These are phyloP conservation scores for Cubamyces sp. DNA, from an alignment of 768 basidiomycete species.

Conservation along the genomic window DNA sequence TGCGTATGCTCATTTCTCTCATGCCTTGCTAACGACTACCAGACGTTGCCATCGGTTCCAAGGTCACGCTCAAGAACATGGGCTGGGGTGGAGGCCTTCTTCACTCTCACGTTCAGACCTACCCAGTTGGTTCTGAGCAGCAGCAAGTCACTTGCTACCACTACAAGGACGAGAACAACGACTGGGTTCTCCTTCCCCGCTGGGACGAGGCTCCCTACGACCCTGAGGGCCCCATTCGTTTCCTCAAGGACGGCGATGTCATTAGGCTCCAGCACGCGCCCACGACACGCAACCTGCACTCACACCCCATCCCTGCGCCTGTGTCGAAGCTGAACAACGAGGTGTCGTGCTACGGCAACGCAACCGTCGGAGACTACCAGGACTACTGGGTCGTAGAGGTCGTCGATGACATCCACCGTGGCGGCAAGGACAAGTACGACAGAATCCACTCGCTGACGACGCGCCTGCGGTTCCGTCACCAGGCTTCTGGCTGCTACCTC, in stretches of 20 bases:
- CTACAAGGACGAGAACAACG: constrained; percentile 98
- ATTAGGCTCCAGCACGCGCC: constrained; percentile 82
- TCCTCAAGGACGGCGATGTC: constrained; percentile 73
- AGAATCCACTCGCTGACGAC: constrained; percentile 91
- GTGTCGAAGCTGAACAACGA: constrained; percentile 89
- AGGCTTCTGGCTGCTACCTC: constrained; percentile 81
- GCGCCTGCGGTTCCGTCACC: constrained; percentile 81
- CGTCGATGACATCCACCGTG: constrained; percentile 83
- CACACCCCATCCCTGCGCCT: constrained; percentile 86
- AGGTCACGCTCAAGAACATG: constrained; percentile 93
- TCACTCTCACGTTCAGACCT: constrained; percentile 97
- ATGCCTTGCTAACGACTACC: not conserved
- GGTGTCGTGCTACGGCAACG: constrained; percentile 93
- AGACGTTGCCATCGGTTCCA: constrained; percentile 92
- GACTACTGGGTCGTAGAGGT: constrained; percentile 95
- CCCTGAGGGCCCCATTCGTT: constrained; percentile 68
- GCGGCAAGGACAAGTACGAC: constrained; percentile 57
- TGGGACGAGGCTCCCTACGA: constrained; percentile 79
- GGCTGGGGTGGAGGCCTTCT: constrained; percentile 97
- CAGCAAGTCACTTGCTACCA: constrained; percentile 99
- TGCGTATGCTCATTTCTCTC: not conserved
- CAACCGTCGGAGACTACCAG: constrained; percentile 81
- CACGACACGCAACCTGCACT: constrained; percentile 91
- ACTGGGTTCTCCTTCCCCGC: constrained; percentile 79
- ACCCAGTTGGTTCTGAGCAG: constrained; percentile 87